A percentile compares a stretch with the other conserved stretches of the same genome.
Conservation (phyloP, 371 early-diverging fungal species). For the Mortierella sp. region DNA sequence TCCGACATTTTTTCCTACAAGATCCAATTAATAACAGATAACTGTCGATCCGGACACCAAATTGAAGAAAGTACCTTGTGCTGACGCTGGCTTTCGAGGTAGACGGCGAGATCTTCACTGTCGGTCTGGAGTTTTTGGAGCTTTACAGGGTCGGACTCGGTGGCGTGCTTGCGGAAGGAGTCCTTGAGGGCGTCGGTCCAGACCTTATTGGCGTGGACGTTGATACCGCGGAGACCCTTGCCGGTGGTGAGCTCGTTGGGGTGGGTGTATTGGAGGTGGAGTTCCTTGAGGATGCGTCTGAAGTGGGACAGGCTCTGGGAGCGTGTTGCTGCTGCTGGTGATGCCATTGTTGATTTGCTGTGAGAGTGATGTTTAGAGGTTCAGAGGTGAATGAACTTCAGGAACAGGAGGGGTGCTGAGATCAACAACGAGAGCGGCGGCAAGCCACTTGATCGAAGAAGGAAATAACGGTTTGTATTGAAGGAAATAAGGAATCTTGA, state of each 20-base stretch:
- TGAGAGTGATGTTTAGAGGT: neutral
- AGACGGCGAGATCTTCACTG: conserved; percentile 40
- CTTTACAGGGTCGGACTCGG: conserved; percentile 41
- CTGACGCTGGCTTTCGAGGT: conserved; percentile 50
- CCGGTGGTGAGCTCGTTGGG: conserved; percentile 40
- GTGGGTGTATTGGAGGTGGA: conserved; percentile 55
- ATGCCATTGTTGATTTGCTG: conserved; percentile 11
- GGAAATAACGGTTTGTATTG: no score
- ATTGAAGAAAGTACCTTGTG: conserved; percentile 41
- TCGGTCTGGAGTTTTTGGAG: conserved; percentile 43
- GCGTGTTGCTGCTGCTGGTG: conserved; percentile 25
- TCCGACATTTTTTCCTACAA: no score
- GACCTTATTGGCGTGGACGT: conserved; percentile 49
- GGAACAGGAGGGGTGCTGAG: neutral
- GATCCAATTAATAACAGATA: neutral
- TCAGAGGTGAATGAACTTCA: neutral
- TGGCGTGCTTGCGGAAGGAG: conserved; percentile 38
- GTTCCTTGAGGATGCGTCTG: conserved; percentile 50
- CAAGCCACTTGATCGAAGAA: no score
- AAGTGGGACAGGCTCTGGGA: conserved; percentile 46
- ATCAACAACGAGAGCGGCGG: no score
- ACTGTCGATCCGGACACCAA: no score
- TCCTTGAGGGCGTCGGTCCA: conserved; percentile 56
- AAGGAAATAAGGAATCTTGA: no score
- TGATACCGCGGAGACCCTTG: conserved; percentile 48